Conservation (phyloP, 805 yeast genomes). For the Sungouiella blattae region DNA sequence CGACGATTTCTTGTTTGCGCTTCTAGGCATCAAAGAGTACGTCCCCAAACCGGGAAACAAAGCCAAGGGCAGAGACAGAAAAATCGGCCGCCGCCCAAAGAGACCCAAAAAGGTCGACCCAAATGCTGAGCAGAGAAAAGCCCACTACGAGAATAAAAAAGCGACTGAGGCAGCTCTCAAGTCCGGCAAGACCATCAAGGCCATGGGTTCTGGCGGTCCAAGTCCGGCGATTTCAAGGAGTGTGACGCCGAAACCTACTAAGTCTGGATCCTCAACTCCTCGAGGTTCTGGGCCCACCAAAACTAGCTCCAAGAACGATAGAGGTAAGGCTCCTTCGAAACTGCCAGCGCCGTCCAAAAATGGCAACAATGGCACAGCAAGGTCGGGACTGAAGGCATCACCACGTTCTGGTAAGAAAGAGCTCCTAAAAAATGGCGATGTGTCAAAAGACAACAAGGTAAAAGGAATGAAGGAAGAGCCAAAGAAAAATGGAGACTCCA, state of each 20-base stretch:
- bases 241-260: conserved; percentile 8
- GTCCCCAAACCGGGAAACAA: conserved; percentile 15
- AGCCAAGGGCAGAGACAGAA: conserved; percentile 21
- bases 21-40: conserved; percentile 47
- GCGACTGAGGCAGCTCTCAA: conserved; percentile 30
- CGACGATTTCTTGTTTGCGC: conserved; percentile 43
- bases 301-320: background rate
- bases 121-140: conserved; percentile 34
- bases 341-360: no score
- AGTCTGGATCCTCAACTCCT: background rate
- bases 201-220: conserved; percentile 29
- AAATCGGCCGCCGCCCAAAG: conserved; percentile 17
- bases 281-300: conserved; percentile 1
- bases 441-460: background rate
- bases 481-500: background rate
- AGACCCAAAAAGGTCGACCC: conserved; percentile 22
- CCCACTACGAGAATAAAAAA: conserved; percentile 33
- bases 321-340: background rate
- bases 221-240: conserved; percentile 11
- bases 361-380: background rate
- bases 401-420: no score
- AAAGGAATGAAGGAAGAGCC: background rate
- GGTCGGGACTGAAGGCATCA: background rate
- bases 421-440: background rate
- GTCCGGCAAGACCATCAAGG: conserved; percentile 37